Evolutionary conservation across 2,329 filamentous ascomycete genomes (phyloP).

Genomic region (Beauveria australis): DNA sequence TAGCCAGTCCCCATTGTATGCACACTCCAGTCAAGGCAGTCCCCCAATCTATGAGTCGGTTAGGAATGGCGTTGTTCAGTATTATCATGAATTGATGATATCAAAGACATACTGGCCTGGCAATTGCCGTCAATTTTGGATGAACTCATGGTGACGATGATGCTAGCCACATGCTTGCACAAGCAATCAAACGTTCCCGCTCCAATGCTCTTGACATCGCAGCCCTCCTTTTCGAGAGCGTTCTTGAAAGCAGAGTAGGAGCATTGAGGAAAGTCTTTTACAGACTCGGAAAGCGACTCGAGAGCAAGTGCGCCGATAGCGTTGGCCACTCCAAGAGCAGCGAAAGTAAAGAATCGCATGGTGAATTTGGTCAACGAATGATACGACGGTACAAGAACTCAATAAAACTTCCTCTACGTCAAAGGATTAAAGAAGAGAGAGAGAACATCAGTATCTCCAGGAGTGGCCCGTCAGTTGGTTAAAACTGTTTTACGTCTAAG

Average conservation of each 20-base stretch:
- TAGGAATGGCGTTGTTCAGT: not conserved
- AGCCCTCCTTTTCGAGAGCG: constrained; percentile 5
- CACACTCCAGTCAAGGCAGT: not conserved
- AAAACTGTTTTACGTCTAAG: not conserved
- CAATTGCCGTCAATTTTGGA: constrained; percentile 1
- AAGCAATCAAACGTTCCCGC: constrained; percentile 1
- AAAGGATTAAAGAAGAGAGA: not conserved
- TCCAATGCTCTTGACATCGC: constrained; percentile 4
- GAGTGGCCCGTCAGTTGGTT: not conserved
- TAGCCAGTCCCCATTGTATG: not conserved
- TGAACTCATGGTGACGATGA: not conserved
- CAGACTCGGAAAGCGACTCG: constrained; percentile 1
- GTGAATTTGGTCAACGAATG: not conserved
- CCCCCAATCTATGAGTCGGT: not conserved
- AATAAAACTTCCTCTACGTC: not conserved
- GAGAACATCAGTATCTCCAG: not conserved
- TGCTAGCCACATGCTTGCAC: constrained; percentile 8
- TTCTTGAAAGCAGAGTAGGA: constrained; percentile 2
- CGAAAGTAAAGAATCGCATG: not conserved
- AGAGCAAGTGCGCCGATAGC: constrained; percentile 4
- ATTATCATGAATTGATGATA: too few species aligned
- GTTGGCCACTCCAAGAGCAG: not conserved
- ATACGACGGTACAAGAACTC: not conserved
- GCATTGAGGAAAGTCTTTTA: constrained; percentile 7
- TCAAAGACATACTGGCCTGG: constrained; percentile 1